phyloP scores from a whole-genome alignment of 192 early-diverging fungal genomes.

The Coemansia sp. region DNA sequence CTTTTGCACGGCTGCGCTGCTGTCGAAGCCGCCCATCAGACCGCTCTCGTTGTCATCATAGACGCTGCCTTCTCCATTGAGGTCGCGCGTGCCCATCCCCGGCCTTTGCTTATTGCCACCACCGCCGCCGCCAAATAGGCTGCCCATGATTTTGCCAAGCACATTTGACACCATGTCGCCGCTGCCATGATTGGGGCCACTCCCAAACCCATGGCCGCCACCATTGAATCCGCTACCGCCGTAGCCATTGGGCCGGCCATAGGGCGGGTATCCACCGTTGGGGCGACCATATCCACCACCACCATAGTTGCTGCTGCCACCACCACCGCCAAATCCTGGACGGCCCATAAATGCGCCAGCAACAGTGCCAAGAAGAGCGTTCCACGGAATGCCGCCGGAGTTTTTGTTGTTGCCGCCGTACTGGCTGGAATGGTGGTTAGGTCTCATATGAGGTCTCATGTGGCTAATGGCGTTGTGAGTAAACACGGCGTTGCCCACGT shows the following conservation, averaged over 20 bases:
- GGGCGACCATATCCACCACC: conserved; percentile 8
- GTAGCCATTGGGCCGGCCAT: conserved; percentile 15
- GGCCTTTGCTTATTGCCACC: neutral
- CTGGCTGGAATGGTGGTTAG: neutral
- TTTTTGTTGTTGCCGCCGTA: neutral
- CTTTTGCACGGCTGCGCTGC: conserved; percentile 30
- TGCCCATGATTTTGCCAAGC: conserved; percentile 42
- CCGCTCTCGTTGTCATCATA: neutral
- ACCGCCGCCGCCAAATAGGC: conserved; percentile 28
- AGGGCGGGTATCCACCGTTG: conserved; percentile 2
- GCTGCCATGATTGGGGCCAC: conserved; percentile 2
- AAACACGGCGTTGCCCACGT: conserved; percentile 21
- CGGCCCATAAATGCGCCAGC: conserved; percentile 15
- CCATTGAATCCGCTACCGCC: neutral
- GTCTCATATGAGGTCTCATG: conserved; percentile 1
- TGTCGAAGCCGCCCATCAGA: conserved; percentile 28
- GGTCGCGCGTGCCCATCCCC: conserved; percentile 28
- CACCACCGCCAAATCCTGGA: conserved; percentile 6
- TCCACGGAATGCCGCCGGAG: conserved; percentile 22
- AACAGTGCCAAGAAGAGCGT: conserved; percentile 14
- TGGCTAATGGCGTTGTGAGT: conserved; percentile 28
- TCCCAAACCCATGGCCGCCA: conserved; percentile 1
- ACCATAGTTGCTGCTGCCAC: conserved; percentile 1
- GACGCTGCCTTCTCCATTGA: conserved; percentile 7
- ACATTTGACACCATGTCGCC: conserved; percentile 31